Evolutionary conservation across 768 basidiomycete species (phyloP), one percentile per base, ranked within the genome.

Genomic region (Termitomyces sp.): DNA sequence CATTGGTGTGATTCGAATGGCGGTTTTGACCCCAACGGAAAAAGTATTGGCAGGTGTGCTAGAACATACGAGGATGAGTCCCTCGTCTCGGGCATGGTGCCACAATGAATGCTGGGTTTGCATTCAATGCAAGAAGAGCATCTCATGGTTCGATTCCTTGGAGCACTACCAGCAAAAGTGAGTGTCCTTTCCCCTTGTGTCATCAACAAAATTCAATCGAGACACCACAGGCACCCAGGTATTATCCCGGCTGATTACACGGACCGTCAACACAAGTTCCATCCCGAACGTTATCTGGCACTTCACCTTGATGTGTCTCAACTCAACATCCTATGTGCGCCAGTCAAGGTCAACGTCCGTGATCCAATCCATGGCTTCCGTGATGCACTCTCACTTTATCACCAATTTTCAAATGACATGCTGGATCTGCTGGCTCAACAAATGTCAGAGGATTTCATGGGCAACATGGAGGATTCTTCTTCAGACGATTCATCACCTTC

Each of bases 341-440:
- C 56, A 15, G 25, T 57, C 33, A 49, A 41, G 32, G 46, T 53
- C 35, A 50, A 57, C 15, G 9, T 46, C 5, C 23, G 13, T 13
- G 27, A 45, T 31, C 52, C 52, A 10, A 27, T 33, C 7, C 20
- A 31, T 23, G 52, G 56, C 52, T 57, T 57, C 52, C 46, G 48
- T 31, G 40, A 43, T 20, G 46, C 47, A 20, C 38, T 57, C 12
- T 25, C 25, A 31, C 22, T 31, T 33, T 57, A 49, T 31, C 15
- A 22, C 3, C 50, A 18, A n/a, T 31, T 36, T 49, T 33, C 31
- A 36, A 49, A 16, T 15, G 35, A 36, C 4, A 22, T 13, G 33
- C 16, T 49, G 48, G 35, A 50, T 25, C 23, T 29, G 16, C 18
- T 50, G 12, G 35, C 48, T 27, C 23, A 20, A 13, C 25, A 39